Percentiles rank a stretch among this genome's conserved stretches.
Evolutionary conservation across 2,329 filamentous ascomycete genomes (phyloP).

Genomic region (Dothideomycetes sp.): DNA sequence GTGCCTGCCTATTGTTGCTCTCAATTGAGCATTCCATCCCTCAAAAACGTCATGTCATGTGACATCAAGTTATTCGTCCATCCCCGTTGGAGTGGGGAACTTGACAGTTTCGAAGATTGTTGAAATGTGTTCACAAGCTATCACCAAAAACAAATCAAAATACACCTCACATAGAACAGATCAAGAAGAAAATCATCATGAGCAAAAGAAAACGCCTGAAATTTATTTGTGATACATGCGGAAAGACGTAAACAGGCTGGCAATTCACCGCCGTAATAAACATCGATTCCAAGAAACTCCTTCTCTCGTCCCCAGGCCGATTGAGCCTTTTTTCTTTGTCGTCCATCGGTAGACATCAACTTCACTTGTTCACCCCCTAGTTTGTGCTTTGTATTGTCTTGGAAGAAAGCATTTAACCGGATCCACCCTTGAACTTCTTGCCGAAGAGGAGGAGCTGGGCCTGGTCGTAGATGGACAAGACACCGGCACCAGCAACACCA

Average conservation of each 20-base stretch:
- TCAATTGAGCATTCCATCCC: conserved; percentile 1
- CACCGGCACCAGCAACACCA: conserved; percentile 99
- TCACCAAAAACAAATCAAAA: no score
- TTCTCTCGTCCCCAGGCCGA: conserved; percentile 10
- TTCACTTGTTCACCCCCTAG: conserved; percentile 8
- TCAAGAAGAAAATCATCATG: no score
- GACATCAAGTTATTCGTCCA: neutral
- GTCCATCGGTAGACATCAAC: conserved; percentile 13
- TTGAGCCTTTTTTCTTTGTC: conserved; percentile 12
- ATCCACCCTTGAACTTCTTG: conserved; percentile 84
- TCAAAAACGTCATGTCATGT: conserved; percentile 1
- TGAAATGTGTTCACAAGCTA: no score
- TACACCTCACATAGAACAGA: no score
- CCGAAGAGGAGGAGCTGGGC: conserved; percentile 98
- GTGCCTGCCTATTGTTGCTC: conserved; percentile 6
- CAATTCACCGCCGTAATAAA: conserved; percentile 21
- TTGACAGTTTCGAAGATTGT: no score
- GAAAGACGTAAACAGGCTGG: conserved; percentile 13
- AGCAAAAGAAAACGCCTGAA: conserved; percentile 14
- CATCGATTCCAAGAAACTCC: conserved; percentile 18
- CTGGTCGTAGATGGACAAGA: conserved; percentile 99
- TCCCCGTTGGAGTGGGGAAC: no score
- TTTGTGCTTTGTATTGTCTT: conserved; percentile 4
- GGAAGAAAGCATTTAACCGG: conserved; percentile 27
- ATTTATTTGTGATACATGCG: conserved; percentile 16